Percentiles rank a stretch among this genome's conserved stretches.
These are phyloP conservation scores for Talaromyces liani DNA, from an alignment of 495 filamentous ascomycete genomes.

Conservation along the genomic window DNA sequence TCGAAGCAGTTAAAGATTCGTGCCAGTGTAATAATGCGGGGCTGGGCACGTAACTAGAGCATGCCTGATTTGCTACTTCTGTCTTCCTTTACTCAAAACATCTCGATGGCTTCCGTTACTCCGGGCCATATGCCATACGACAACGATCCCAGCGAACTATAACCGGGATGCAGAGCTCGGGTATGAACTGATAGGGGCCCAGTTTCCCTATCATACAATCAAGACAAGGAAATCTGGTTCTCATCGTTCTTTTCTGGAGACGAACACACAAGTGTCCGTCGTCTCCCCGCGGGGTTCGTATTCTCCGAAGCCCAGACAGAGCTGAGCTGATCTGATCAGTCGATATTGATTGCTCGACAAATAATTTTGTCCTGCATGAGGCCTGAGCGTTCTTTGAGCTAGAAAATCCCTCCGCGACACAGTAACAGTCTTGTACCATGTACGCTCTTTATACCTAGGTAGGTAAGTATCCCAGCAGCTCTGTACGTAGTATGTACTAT, in stretches of 20 bases:
- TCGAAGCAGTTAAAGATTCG: conserved; percentile 33
- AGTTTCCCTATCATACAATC: background rate
- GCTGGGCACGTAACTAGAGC: background rate
- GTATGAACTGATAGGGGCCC: background rate
- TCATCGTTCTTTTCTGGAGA: background rate
- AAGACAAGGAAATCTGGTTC: background rate
- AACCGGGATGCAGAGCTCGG: background rate
- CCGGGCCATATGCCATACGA: conserved; percentile 18
- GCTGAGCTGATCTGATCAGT: background rate
- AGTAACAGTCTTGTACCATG: too few species aligned
- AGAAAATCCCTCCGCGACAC: too few species aligned
- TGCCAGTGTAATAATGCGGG: background rate
- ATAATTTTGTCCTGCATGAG: background rate
- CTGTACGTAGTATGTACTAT: too few species aligned
- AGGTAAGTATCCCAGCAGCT: background rate
- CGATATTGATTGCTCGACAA: background rate
- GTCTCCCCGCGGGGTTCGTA: background rate
- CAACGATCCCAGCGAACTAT: conserved; percentile 9
- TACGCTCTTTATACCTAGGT: background rate
- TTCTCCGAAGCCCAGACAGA: background rate
- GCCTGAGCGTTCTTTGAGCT: background rate
- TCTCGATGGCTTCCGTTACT: conserved; percentile 32
- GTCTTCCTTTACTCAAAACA: background rate
- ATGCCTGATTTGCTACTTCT: background rate
- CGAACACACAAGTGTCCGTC: background rate